Base-by-base conservation (phyloP, 2,329 filamentous ascomycete species). In the Fusarium sulawesiense region DNA sequence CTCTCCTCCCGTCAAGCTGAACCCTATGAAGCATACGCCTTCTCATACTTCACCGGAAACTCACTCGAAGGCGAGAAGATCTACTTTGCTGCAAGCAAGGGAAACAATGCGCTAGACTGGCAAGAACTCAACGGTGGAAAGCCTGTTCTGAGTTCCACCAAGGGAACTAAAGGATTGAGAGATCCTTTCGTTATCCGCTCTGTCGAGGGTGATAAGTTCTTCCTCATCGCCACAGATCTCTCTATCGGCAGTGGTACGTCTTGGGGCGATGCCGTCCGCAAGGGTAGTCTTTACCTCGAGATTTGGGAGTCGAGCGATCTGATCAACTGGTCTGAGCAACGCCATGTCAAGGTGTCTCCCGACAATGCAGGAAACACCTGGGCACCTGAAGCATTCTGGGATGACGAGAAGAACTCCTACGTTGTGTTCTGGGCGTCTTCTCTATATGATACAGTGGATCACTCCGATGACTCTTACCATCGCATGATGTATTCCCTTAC, bases 151-250 rank as follows among this genome's bases (percentile, higher is more conserved):
- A 79, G 77, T 6, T 86, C 84, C 0, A 80, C 77, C 0, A 59
- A 80, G 46, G 85, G 85, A 41, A 87, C 85, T 0, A 81, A 77
- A 25, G 85, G 85, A 4, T 72, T 87, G 7, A 80, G 85, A 16
- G 85, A 87, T 62, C 85, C 85, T 2, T 87, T 87, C 61, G 76
- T 87, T 46, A 85, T 87, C 23, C 81, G 85, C 14, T 84, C 84
- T 1, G 79, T 75, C 1, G 84, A 87, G 27, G 84, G 85, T 0
- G 80, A 81, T n/a, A 85, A 78, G 6, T 87, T 87, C 61, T 87
- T 80, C 51, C 71, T 87, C 16, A 78, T 87, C 20, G 85, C 85
- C 0, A 87, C 85, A 0, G 85, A 87, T 56, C 77, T 87, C 0
- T 86, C 84, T 1, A 87, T 87, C 53, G 85, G 85, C 2, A 84